Evolutionary conservation across 2,329 filamentous ascomycete species (phyloP).

Genomic region (Trichoderma polysporum): DNA sequence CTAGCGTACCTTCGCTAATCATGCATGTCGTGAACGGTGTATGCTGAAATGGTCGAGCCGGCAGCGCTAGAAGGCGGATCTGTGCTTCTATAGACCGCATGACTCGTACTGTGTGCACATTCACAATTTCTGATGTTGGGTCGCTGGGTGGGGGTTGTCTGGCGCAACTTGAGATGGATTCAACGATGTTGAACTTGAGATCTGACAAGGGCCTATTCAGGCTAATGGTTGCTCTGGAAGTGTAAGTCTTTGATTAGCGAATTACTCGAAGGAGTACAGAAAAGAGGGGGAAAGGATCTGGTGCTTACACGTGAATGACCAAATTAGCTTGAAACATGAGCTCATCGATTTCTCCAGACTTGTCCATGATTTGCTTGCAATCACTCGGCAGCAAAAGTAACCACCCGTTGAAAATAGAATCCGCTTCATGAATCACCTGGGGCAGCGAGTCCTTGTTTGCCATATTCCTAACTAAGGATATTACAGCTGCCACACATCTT

Average conservation of each 20-base stretch:
- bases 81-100: neutral
- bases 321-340: neutral
- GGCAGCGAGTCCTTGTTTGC: neutral
- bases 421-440: neutral
- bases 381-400: neutral
- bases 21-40: neutral
- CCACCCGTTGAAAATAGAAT: neutral
- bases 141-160: neutral
- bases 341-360: neutral
- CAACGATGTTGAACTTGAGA: neutral
- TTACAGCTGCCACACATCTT: neutral
- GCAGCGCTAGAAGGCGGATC: neutral
- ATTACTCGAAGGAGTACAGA: neutral
- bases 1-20: neutral
- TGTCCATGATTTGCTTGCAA: neutral
- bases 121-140: neutral
- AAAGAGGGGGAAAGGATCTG: neutral
- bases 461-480: neutral
- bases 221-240: neutral
- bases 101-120: neutral
- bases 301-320: neutral
- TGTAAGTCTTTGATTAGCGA: neutral
- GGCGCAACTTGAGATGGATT: neutral
- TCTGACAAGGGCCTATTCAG: neutral
- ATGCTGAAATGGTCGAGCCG: neutral